Base-by-base conservation (phyloP, 495 filamentous ascomycete species). In the Friedmanniomyces endolithicus region DNA sequence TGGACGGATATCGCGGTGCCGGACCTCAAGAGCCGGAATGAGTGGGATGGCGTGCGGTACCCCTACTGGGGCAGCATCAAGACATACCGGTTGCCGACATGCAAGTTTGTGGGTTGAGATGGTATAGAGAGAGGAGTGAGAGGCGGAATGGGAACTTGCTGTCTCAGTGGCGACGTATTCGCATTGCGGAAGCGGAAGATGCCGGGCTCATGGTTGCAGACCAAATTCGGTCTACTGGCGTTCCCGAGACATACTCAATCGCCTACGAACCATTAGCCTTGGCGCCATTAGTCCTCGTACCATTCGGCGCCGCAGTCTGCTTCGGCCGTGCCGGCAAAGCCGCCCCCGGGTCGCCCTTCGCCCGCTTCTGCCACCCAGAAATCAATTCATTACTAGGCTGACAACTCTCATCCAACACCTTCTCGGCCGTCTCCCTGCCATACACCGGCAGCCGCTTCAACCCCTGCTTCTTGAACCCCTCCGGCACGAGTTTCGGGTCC, bases 21-120 rank as follows among this genome's bases (percentile, higher is more conserved):
- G 43, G 61, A 72, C 53, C 57, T 70, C n/a, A 56, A 65, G 12
- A 54, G 79, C 58, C 75, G 72, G 6, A 85, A 82, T 46, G 76
- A 83, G 56, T 96, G 92, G 94, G 75, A 86, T 50, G 94, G 89
- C 0, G 85, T 96, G 1, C 79, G 80, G 63, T 76, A 90, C 64
- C 77, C 82, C 48, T 98, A 98, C 65, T 98, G 89, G 88, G 81
- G 80, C 11, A 58, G 31, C 24, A 72, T 95, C 43, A 79, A 86
- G 47, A 83, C 79, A 47, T 90, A 90, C 66, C 72, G 78, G 48
- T 63, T 88, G 64, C 86, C 86, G 11, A 70, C 77, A 55, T 78
- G 74, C 62, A 64, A 40, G 40, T 70, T 72, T 43, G 59, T 71
- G 23, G 62, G 58, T 17, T 60, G 58, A 61, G 23, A 8, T 8